Conservation (phyloP, 345 rosid genomes). For the Nephelium lappaceum region DNA sequence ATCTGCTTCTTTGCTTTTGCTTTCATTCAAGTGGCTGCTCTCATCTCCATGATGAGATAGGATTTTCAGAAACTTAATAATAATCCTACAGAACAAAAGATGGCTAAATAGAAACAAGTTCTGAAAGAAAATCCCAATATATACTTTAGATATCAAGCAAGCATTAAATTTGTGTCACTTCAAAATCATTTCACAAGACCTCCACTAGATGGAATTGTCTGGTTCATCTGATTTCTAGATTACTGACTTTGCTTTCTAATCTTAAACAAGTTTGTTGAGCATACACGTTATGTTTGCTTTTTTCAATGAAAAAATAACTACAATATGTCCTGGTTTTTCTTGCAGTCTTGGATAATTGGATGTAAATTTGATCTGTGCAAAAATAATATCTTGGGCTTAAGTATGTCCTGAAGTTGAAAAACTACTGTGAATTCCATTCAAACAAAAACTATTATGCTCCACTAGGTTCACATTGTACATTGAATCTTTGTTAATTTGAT, state of each 20-base stretch:
- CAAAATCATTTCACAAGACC: background rate
- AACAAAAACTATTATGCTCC: background rate
- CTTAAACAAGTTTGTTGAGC: background rate
- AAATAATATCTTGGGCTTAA: background rate
- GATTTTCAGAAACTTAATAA: background rate
- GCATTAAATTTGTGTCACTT: background rate
- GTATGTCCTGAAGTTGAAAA: background rate
- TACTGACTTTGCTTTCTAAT: background rate
- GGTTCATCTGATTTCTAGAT: background rate
- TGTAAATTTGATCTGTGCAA: background rate
- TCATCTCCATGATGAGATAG: background rate
- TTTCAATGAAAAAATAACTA: background rate
- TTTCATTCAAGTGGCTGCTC: slow-evolving; percentile 11
- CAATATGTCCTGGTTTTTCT: background rate
- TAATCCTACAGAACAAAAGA: background rate
- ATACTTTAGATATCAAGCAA: background rate
- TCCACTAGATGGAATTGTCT: background rate
- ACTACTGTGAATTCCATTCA: background rate
- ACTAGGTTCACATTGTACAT: background rate
- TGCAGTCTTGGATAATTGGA: background rate
- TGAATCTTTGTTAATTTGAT: background rate
- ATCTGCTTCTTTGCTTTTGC: slow-evolving; percentile 11
- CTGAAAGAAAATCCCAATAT: background rate
- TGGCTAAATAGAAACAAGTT: background rate
- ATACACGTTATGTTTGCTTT: background rate